phyloP scores from a whole-genome alignment of 2,329 filamentous ascomycete species.

The Phaeophleospora eucalypticola region DNA sequence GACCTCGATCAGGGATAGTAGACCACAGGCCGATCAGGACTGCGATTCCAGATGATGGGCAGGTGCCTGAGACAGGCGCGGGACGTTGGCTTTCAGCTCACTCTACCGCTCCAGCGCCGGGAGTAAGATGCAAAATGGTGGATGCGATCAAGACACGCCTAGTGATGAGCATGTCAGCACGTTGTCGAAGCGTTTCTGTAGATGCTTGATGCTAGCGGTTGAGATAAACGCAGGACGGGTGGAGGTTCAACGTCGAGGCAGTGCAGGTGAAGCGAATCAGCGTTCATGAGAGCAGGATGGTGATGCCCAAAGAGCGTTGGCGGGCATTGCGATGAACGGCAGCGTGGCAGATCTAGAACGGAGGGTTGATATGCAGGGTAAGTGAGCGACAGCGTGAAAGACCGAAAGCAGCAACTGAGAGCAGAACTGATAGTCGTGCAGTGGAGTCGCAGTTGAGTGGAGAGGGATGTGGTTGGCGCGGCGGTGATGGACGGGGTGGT shows the following conservation, averaged over 20 bases:
- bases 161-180: slow-evolving; percentile 2
- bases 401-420: background rate
- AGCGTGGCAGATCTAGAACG: background rate
- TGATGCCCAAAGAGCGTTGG: background rate
- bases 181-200: background rate
- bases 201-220: no score
- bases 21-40: no score
- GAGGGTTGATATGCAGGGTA: no score
- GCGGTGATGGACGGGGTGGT: slow-evolving; percentile 1
- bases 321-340: background rate
- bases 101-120: background rate
- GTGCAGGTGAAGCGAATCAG: no score
- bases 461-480: background rate
- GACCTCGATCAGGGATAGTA: no score
- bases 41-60: no score
- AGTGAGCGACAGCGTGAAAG: background rate
- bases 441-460: background rate
- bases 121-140: background rate
- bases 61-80: no score
- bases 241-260: no score
- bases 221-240: no score
- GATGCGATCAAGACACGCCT: background rate
- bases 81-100: background rate
- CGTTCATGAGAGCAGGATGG: no score
- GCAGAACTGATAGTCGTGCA: no score